These are phyloP conservation scores for Dispira simplex DNA, from an alignment of 192 early-diverging fungal species.

Conservation along the genomic window DNA sequence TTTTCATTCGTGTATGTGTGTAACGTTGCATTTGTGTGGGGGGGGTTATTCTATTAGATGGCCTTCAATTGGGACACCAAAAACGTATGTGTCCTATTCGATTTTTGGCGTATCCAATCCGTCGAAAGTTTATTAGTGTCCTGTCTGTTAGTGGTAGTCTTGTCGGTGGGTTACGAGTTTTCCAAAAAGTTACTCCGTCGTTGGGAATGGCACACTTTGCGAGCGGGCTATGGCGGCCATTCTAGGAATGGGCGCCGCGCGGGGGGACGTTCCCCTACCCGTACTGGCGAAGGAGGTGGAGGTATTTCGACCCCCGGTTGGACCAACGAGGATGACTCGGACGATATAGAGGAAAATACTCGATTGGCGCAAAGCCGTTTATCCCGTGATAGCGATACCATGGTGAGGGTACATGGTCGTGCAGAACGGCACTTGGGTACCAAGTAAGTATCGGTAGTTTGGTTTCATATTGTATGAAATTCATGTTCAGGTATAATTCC, in stretches of 20 bases:
- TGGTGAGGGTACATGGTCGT: conserved; percentile 1
- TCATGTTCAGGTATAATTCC: neutral
- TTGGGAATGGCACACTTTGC: conserved; percentile 19
- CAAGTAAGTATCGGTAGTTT: neutral
- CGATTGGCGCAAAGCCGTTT: neutral
- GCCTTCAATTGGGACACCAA: conserved; percentile 59
- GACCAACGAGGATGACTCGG: conserved; percentile 23
- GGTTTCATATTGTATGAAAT: neutral
- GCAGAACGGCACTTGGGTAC: neutral
- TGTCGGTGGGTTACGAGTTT: conserved; percentile 35
- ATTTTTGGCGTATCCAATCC: conserved; percentile 54
- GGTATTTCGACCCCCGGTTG: conserved; percentile 11
- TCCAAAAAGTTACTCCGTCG: conserved; percentile 18
- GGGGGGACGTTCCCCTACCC: neutral
- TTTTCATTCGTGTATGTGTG: no score
- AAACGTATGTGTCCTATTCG: conserved; percentile 62
- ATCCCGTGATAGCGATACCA: neutral
- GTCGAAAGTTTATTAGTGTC: conserved; percentile 36
- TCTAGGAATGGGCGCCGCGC: conserved; percentile 10
- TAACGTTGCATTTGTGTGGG: no score
- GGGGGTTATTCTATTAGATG: conserved; percentile 30
- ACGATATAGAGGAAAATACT: conserved; percentile 11
- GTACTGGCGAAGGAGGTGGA: conserved; percentile 15
- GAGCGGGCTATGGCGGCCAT: conserved; percentile 16
- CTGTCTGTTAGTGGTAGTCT: conserved; percentile 30